Evolutionary conservation across 768 basidiomycete genomes (phyloP).

Genomic region (Suillus plorans): DNA sequence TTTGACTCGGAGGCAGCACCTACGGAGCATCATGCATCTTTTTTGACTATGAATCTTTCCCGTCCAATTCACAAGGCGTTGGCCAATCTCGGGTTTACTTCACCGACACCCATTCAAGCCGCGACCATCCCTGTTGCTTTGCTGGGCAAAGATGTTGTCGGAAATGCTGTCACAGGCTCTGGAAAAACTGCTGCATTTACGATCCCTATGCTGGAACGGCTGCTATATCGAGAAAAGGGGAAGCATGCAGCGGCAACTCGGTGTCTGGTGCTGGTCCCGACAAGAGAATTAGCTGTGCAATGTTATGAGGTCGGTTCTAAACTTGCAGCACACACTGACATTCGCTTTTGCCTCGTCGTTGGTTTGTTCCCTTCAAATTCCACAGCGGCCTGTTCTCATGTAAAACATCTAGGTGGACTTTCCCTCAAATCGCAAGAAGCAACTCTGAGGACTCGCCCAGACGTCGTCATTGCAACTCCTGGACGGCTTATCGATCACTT

Average conservation of each 20-base stretch:
- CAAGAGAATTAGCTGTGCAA: constrained; percentile 93
- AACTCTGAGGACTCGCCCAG: constrained; percentile 81
- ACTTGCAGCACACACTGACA: constrained; percentile 83
- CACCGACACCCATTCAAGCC: constrained; percentile 94
- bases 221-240: constrained; percentile 88
- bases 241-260: constrained; percentile 84
- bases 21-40: constrained; percentile 67
- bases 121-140: constrained; percentile 93
- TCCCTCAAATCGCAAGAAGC: constrained; percentile 92
- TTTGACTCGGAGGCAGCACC: constrained; percentile 63
- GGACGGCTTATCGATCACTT: constrained; percentile 98
- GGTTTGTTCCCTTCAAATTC: constrained; percentile 44
- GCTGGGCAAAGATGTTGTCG: constrained; percentile 93
- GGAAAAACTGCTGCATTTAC: constrained; percentile 99
- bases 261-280: constrained; percentile 91
- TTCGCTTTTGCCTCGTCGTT: constrained; percentile 88
- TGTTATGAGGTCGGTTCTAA: constrained; percentile 91
- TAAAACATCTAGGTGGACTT: constrained; percentile 68
- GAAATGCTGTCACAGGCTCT: constrained; percentile 93
- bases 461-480: constrained; percentile 94
- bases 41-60: constrained; percentile 92
- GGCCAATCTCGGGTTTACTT: constrained; percentile 74
- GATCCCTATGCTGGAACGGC: constrained; percentile 89
- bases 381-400: constrained; percentile 8
- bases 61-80: constrained; percentile 91